Base-by-base conservation (phyloP, 176 grass and related monocot species). In the Bothriochloa decipiens region DNA sequence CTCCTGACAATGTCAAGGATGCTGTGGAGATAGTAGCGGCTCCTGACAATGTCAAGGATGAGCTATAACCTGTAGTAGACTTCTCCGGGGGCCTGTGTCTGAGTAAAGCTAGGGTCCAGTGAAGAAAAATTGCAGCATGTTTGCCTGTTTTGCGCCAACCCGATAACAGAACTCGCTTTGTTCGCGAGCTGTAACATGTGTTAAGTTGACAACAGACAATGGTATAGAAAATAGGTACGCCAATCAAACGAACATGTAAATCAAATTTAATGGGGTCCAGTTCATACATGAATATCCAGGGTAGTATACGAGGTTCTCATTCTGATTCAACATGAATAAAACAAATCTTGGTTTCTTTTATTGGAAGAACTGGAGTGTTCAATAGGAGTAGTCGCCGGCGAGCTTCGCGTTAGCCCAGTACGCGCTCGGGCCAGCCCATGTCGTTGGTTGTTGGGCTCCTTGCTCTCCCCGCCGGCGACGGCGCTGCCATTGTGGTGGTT, bases 51-150 rank as follows among this genome's bases (percentile, higher is more conserved):
- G 64, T 74, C n/a, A 92, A 95, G 76, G 87, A 92, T 78, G 93
- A 95, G 76, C 17, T 95, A 64, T 95, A 85, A 76, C 84, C 16
- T 60, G 22, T 11, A 78, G 25, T 86, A 66, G 72, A 78, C 22
- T 22, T 20, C 52, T 22, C 52, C 7, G 52, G 18, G 18, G 50
- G 50, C 16, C 52, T 22, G 52, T 2, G 52, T 57, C 7, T 53
- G 50, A 53, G 16, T 57, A 55, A 57, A 17, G 18, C 55, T 36
- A 9, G n/a, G 39, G 15, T 75, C 12, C 33, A 17, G 20, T 17
- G 52, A 81, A 64, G 26, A 11, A 75, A 80, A 73, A 4, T 18
- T 4, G 32, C 39, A 28, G 36, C 47, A 62, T 61, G 27, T 46
- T 75, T 55, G 52, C 1, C 7, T 11, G 25, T 49, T 20, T 39